These are phyloP conservation scores for Sporothrix phasma DNA, from an alignment of 2,329 filamentous ascomycete species.

Conservation along the genomic window DNA sequence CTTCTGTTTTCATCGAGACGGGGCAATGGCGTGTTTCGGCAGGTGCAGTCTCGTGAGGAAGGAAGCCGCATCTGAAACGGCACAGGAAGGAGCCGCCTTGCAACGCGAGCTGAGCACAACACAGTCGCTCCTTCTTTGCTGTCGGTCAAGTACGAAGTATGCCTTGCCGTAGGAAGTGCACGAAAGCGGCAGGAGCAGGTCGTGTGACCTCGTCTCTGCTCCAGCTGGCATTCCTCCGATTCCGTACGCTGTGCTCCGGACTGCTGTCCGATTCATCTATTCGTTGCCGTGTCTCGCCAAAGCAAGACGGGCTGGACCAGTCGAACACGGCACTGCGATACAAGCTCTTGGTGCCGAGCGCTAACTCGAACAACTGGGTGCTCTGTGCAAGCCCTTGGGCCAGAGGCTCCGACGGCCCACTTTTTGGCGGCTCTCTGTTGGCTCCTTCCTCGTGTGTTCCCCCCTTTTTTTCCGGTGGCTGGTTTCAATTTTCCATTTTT, in stretches of 20 bases:
- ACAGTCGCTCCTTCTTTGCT: not conserved
- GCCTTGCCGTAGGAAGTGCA: too few relatives aligned
- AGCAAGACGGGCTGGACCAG: not conserved
- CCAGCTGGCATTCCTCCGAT: not conserved
- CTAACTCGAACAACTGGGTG: constrained; percentile 4
- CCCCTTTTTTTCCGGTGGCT: not conserved
- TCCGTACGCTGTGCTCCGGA: not conserved
- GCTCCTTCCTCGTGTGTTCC: not conserved
- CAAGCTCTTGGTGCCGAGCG: not conserved
- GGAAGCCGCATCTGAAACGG: not conserved
- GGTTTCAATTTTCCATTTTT: not conserved
- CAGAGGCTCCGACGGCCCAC: not conserved
- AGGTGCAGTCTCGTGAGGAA: not conserved
- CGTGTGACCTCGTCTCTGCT: not conserved
- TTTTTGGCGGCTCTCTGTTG: not conserved
- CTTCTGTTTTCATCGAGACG: not conserved
- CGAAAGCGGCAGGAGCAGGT: not conserved
- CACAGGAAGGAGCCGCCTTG: not conserved
- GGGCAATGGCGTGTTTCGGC: not conserved
- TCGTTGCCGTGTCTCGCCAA: constrained; percentile 4
- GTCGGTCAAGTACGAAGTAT: too few relatives aligned
- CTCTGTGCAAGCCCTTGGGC: not conserved
- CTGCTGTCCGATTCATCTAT: not conserved
- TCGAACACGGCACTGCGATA: not conserved
- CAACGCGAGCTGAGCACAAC: not conserved